Evolutionary conservation across 2,329 filamentous ascomycete genomes (phyloP).

Genomic region (Chrysosporium keratinophilum): DNA sequence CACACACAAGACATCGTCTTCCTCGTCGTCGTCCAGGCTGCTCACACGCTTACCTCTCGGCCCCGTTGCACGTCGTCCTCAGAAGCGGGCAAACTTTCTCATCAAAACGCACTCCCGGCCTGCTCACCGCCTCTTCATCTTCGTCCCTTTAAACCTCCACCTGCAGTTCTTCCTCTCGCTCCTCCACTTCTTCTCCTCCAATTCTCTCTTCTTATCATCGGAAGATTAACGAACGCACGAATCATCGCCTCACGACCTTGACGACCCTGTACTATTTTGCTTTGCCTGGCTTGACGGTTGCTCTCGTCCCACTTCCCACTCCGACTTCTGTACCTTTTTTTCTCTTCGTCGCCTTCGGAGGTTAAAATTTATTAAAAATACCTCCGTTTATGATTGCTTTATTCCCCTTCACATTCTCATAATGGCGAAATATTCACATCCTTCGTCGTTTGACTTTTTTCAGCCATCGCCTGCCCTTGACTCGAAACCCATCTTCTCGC

Average conservation of each 20-base stretch:
- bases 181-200: constrained; percentile 10
- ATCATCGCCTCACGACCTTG: constrained; percentile 7
- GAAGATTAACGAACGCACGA: background rate
- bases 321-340: constrained; percentile 11
- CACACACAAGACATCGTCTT: background rate
- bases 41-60: background rate
- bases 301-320: background rate
- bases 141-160: constrained; percentile 11
- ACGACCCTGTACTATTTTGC: constrained; percentile 11
- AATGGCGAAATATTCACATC: constrained; percentile 39
- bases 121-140: constrained; percentile 11
- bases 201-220: constrained; percentile 11
- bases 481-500: constrained; percentile 32
- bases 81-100: background rate
- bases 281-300: background rate
- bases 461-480: constrained; percentile 36
- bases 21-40: background rate
- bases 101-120: background rate
- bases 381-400: constrained; percentile 1
- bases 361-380: constrained; percentile 5
- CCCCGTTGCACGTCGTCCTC: background rate
- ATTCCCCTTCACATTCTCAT: constrained; percentile 19
- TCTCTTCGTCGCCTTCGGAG: constrained; percentile 11
- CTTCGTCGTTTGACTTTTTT: constrained; percentile 34
- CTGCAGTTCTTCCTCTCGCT: constrained; percentile 9